Evolutionary conservation across 1,139 yeast genomes (phyloP).

Genomic region (Diutina siamensis): DNA sequence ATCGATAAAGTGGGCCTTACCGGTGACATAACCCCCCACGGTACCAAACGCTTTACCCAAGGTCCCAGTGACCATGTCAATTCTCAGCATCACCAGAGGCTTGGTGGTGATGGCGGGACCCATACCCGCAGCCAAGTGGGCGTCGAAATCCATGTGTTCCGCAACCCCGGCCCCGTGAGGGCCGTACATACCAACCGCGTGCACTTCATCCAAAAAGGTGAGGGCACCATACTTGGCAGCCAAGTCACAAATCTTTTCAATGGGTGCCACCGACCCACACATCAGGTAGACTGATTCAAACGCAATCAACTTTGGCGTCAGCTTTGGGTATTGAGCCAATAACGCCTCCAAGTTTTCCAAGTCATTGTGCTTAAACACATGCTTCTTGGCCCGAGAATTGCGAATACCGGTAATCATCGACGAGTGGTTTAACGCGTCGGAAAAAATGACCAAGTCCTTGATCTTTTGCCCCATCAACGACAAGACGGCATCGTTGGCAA

Average conservation of each 20-base stretch:
- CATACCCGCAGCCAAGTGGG: conserved; percentile 61
- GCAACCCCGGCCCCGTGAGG: conserved; percentile 99
- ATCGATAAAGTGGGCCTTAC: conserved; percentile 71
- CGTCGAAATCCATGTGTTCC: conserved; percentile 83
- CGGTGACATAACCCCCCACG: conserved; percentile 97
- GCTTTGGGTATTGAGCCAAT: conserved; percentile 69
- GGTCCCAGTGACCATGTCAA: conserved; percentile 95
- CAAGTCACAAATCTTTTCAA: conserved; percentile 82
- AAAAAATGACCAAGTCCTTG: conserved; percentile 80
- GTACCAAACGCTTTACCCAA: conserved; percentile 94
- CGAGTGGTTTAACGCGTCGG: conserved; percentile 92
- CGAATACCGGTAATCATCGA: conserved; percentile 95
- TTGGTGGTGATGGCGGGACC: conserved; percentile 25
- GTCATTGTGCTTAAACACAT: conserved; percentile 86
- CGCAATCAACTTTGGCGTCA: conserved; percentile 87
- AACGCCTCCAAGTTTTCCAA: conserved; percentile 68
- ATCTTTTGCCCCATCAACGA: conserved; percentile 84
- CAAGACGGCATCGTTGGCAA: conserved; percentile 94
- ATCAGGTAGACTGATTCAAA: conserved; percentile 95
- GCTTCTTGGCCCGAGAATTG: conserved; percentile 82
- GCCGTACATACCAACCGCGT: conserved; percentile 98
- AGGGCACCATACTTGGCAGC: conserved; percentile 97
- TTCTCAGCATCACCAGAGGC: conserved; percentile 69
- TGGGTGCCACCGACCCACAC: conserved; percentile 97
- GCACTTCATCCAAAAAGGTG: conserved; percentile 96